phyloP scores from a whole-genome alignment of 1,284 basidiomycete genomes.

The Cronartium quercuum region DNA sequence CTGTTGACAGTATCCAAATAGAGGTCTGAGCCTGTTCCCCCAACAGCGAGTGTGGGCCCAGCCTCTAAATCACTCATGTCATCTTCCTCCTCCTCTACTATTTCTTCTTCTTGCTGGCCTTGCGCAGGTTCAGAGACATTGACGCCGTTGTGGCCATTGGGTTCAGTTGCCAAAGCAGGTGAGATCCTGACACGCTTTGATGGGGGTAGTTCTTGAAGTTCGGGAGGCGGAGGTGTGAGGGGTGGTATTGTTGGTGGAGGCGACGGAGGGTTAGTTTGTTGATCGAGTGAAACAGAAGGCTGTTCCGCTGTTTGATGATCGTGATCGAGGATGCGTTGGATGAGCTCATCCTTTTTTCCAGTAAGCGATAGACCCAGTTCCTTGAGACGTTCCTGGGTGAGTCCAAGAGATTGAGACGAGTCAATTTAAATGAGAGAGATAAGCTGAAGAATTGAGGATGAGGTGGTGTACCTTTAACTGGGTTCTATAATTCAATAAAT shows the following conservation, averaged over 20 bases:
- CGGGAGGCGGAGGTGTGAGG: background rate
- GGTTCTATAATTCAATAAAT: background rate
- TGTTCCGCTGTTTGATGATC: background rate
- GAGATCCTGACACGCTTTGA: background rate
- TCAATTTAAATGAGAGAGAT: background rate
- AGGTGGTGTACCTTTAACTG: constrained; percentile 7
- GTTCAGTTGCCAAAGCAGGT: background rate
- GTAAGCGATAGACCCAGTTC: constrained; percentile 33
- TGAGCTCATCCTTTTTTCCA: constrained; percentile 43
- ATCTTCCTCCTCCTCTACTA: constrained; percentile 6
- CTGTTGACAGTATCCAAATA: constrained; percentile 44
- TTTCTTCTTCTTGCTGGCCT: background rate
- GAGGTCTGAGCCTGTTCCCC: constrained; percentile 12
- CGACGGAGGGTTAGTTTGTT: background rate
- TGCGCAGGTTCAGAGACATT: background rate
- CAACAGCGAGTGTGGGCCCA: background rate
- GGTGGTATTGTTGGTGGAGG: background rate
- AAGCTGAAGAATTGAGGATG: background rate
- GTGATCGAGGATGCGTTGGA: constrained; percentile 39
- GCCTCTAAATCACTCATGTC: background rate
- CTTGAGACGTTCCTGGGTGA: constrained; percentile 41
- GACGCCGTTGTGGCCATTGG: background rate
- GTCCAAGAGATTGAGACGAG: background rate
- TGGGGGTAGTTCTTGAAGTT: background rate
- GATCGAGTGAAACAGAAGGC: background rate